These are phyloP conservation scores for Penicillium crustosum DNA, from an alignment of 2,329 filamentous ascomycete genomes.

Conservation along the genomic window DNA sequence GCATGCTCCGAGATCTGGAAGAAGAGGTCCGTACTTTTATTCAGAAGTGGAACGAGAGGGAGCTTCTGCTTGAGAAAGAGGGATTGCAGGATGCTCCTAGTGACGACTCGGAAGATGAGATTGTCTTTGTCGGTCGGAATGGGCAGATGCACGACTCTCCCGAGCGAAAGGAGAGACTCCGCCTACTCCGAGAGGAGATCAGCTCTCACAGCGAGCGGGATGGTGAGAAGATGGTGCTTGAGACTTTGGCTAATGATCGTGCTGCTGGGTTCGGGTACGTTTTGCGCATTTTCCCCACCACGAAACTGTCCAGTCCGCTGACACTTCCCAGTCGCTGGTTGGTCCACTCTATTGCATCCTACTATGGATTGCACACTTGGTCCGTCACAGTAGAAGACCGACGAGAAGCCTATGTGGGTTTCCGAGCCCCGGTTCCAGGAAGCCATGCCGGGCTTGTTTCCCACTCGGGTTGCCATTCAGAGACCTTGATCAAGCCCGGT, in stretches of 20 bases:
- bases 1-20: conserved; percentile 80
- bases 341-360: conserved; percentile 85
- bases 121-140: conserved; percentile 80
- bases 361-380: conserved; percentile 85
- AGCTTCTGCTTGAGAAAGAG: conserved; percentile 49
- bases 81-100: conserved; percentile 46
- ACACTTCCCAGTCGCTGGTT: conserved; percentile 70
- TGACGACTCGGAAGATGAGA: conserved; percentile 73
- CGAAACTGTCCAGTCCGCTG: conserved; percentile 13
- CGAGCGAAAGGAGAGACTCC: conserved; percentile 53
- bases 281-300: not conserved
- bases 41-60: conserved; percentile 56
- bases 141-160: conserved; percentile 62
- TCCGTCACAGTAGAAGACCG: conserved; percentile 71
- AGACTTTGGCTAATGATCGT: conserved; percentile 72
- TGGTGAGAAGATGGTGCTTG: conserved; percentile 72
- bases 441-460: conserved; percentile 29
- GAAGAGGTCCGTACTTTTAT: conserved; percentile 78
- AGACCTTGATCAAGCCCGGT: conserved; percentile 34
- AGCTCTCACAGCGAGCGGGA: conserved; percentile 45
- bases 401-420: conserved; percentile 79
- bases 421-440: conserved; percentile 45
- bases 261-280: conserved; percentile 79
- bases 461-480: conserved; percentile 29
- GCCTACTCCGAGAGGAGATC: conserved; percentile 44